A percentile compares a stretch with the other conserved stretches of the same genome.
Evolutionary conservation across 1,139 yeast species (phyloP).

Genomic region (Candida mesenterica): DNA sequence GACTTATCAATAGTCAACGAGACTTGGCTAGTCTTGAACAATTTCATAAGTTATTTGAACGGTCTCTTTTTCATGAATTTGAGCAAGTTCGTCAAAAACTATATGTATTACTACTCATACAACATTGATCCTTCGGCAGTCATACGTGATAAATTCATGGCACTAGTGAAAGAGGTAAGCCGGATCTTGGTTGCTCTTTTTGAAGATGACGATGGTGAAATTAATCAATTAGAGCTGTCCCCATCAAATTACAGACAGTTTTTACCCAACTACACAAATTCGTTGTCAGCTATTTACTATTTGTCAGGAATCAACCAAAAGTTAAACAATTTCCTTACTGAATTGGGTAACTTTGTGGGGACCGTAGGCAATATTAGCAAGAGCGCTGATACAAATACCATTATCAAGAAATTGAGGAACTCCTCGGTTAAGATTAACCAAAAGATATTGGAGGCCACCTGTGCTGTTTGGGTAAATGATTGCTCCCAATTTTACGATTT

Average conservation of each 20-base stretch:
- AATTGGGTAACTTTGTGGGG: conserved; percentile 34
- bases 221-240: conserved; percentile 35
- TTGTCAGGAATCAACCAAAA: conserved; percentile 31
- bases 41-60: conserved; percentile 36
- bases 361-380: conserved; percentile 34
- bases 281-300: conserved; percentile 41
- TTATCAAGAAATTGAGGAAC: conserved; percentile 34
- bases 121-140: conserved; percentile 33
- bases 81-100: conserved; percentile 38
- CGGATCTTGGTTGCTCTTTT: conserved; percentile 31
- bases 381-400: conserved; percentile 37
- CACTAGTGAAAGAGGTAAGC: conserved; percentile 27
- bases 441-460: conserved; percentile 41
- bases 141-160: conserved; percentile 28
- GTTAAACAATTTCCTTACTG: conserved; percentile 31
- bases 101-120: conserved; percentile 31
- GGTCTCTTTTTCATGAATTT: conserved; percentile 32
- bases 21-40: conserved; percentile 44
- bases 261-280: conserved; percentile 43
- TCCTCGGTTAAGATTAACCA: conserved; percentile 37
- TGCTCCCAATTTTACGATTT: conserved; percentile 47
- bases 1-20: conserved; percentile 46
- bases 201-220: conserved; percentile 26
- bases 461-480: conserved; percentile 50
- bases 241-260: conserved; percentile 39